These are phyloP conservation scores for Aspergillus carlsbadensis DNA, from an alignment of 495 filamentous ascomycete species.

Conservation along the genomic window DNA sequence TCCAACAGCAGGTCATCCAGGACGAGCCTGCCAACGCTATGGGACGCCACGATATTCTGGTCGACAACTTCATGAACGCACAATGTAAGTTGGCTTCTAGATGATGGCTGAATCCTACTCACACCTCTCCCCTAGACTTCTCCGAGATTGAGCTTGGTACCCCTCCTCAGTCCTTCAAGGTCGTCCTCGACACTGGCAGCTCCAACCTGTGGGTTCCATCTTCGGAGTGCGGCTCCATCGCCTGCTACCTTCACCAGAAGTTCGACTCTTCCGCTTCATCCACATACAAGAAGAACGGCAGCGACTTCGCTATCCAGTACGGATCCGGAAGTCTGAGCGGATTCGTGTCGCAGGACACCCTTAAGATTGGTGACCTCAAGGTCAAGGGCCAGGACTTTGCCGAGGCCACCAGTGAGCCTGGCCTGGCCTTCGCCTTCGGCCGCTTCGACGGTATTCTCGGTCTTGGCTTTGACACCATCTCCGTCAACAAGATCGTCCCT, in stretches of 20 bases:
- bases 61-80: conserved; percentile 98
- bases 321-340: conserved; percentile 94
- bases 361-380: conserved; percentile 85
- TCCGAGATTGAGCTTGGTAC: conserved; percentile 92
- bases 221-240: conserved; percentile 86
- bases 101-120: neutral
- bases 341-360: conserved; percentile 82
- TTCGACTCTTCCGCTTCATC: conserved; percentile 90
- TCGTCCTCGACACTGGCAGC: conserved; percentile 96
- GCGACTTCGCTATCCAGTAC: conserved; percentile 89
- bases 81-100: conserved; percentile 69
- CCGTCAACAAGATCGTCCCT: conserved; percentile 90
- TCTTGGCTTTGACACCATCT: conserved; percentile 91
- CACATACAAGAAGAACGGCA: conserved; percentile 92
- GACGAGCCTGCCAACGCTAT: conserved; percentile 66
- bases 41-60: conserved; percentile 76
- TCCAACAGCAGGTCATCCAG: conserved; percentile 72
- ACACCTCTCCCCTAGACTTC: conserved; percentile 68
- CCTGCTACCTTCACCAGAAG: conserved; percentile 95
- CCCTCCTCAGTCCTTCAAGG: conserved; percentile 94
- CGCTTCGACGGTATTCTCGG: conserved; percentile 98
- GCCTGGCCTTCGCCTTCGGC: conserved; percentile 96
- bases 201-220: conserved; percentile 99
- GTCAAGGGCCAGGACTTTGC: conserved; percentile 90
- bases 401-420: conserved; percentile 91